Base-by-base conservation (phyloP, 75 land plant genomes). In the Pseudotsuga menziesii region DNA sequence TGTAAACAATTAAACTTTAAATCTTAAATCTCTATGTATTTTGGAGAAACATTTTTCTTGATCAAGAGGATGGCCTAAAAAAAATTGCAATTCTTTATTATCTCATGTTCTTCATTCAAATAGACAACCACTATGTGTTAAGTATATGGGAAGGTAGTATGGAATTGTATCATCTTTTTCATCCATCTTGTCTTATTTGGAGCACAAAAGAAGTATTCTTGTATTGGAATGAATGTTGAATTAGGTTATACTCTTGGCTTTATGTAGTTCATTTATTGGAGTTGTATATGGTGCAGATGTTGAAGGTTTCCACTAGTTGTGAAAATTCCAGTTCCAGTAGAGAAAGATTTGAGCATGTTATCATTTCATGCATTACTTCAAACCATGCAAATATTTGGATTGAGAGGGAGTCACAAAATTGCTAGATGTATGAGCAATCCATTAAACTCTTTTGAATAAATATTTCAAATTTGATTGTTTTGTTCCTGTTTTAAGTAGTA, bases 311-410 rank as follows among this genome's bases (percentile, higher is more conserved):
- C 82, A 22, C 85, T 84, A 26, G 78, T 58, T 61, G 84, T 83
- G 29, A 83, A 75, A 52, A 70, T 84, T 55, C 76, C 76, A 39
- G 81, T 83, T 23, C 85, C 86, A 44, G 82, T 85, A 29, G 79
- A 83, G 78, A 82, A 25, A 69, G 88, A 74, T 86, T 86, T 77
- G 88, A 86, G 74, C 88, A 81, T 29, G 78, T 86, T 41, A 79
- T 83, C 14, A 80, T 86, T 61, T 83, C 88, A 58, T 74, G 85
- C 71, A 83, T 84, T 17, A 82, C 83, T 29, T 26, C 75, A 52
- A 84, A 83, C 39, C 85, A 83, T n/a, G 83, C 73, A 15, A 83
- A 81, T 54, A 59, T 83, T 13, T 83, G 77, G 79, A 83, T 83
- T 36, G 79, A 75, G 58, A 71, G 64, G 72, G 85, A 83, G 59